These are phyloP conservation scores for Cercospora beticola DNA, from an alignment of 2,329 filamentous ascomycete genomes.

Conservation along the genomic window DNA sequence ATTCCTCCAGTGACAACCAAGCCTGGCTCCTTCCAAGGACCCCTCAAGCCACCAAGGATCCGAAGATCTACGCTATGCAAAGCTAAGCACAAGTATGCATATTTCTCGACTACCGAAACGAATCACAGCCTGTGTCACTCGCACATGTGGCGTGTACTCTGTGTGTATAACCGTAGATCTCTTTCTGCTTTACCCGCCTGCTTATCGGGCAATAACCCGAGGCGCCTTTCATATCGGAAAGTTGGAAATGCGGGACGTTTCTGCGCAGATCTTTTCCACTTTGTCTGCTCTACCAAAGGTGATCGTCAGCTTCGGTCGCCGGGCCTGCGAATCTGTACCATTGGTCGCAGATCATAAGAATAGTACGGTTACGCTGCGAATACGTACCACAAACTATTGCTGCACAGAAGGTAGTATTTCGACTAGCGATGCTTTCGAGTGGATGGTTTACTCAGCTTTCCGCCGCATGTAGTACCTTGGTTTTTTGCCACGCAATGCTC, in stretches of 20 bases:
- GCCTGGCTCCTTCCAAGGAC: not conserved
- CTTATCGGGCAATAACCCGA: not conserved
- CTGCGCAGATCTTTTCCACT: not conserved
- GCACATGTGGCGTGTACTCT: not conserved
- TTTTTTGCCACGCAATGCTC: constrained; percentile 3
- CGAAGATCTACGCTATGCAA: not conserved
- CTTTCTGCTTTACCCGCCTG: not conserved
- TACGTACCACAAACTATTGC: not conserved
- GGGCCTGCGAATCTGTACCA: not conserved
- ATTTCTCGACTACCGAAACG: not conserved
- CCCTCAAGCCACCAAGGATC: not conserved
- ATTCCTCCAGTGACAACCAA: not conserved
- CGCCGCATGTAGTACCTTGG: not conserved
- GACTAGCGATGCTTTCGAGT: not conserved
- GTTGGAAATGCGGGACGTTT: not conserved
- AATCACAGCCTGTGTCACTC: not conserved
- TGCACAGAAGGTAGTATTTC: not conserved
- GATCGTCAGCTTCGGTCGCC: constrained; percentile 3
- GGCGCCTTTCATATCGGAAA: not conserved
- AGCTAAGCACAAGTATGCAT: constrained; percentile 3
- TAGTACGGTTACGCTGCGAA: not conserved
- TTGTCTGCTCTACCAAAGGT: not conserved
- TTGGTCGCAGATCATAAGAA: not conserved
- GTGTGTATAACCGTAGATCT: not conserved
- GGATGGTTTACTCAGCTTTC: not conserved